phyloP scores from a whole-genome alignment of 2,329 filamentous ascomycete genomes.

The Davidsoniella virescens region DNA sequence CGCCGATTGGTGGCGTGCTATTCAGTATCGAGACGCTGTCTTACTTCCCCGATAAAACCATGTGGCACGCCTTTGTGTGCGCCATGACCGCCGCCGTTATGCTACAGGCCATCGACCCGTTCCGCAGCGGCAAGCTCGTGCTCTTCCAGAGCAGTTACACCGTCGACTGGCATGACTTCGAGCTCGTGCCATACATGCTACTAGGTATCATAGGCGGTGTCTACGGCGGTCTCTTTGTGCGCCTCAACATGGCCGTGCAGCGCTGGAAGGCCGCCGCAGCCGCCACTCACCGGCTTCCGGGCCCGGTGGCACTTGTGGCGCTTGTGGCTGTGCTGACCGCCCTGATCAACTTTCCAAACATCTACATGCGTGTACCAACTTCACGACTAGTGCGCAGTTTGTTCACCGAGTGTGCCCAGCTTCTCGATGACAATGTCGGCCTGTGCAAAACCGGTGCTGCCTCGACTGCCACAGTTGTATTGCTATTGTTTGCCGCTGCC shows the following conservation, averaged over 20 bases:
- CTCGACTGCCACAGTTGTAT: constrained; percentile 63
- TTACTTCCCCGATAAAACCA: constrained; percentile 97
- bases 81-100: constrained; percentile 97
- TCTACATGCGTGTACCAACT: constrained; percentile 86
- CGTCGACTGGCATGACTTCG: constrained; percentile 84
- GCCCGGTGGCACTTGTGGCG: constrained; percentile 64
- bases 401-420: constrained; percentile 75
- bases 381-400: constrained; percentile 83
- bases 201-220: constrained; percentile 83
- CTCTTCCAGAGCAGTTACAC: constrained; percentile 92
- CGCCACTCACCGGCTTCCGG: constrained; percentile 44
- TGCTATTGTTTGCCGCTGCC: constrained; percentile 66
- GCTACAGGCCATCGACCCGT: constrained; percentile 83
- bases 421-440: constrained; percentile 72
- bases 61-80: constrained; percentile 99
- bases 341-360: constrained; percentile 84
- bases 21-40: constrained; percentile 95
- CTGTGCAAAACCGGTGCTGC: constrained; percentile 48
- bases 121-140: constrained; percentile 87
- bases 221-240: constrained; percentile 90
- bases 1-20: constrained; percentile 82
- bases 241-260: constrained; percentile 76
- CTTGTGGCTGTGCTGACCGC: constrained; percentile 69
- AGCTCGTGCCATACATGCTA: constrained; percentile 72
- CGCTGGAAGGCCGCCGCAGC: constrained; percentile 48